Conservation (phyloP, 768 basidiomycete genomes). For the Suillus fuscotomentosus region DNA sequence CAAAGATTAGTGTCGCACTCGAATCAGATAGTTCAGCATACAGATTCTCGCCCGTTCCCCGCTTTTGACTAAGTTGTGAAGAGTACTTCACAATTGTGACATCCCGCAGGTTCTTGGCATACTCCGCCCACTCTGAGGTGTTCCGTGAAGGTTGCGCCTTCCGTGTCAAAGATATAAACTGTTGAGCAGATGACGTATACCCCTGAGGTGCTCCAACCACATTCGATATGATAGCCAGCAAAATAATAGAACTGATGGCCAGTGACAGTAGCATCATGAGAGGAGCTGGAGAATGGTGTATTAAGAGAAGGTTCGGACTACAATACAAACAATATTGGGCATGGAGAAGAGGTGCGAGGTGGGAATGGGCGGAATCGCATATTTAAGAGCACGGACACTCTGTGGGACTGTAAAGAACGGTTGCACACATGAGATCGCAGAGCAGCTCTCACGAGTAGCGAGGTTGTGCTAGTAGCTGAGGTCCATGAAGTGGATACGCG, state of each 20-base stretch:
- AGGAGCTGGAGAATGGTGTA: conserved; percentile 3
- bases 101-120: conserved; percentile 47
- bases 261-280: conserved; percentile 10
- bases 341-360: conserved; percentile 7
- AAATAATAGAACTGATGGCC: conserved; percentile 11
- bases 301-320: conserved; percentile 8
- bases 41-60: conserved; percentile 50
- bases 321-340: conserved; percentile 7
- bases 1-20: not conserved
- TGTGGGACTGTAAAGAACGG: conserved; percentile 1
- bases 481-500: not conserved
- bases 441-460: not conserved
- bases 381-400: conserved; percentile 8
- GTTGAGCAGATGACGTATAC: conserved; percentile 14
- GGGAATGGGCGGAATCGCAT: conserved; percentile 9
- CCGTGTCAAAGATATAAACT: conserved; percentile 20
- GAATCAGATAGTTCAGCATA: conserved; percentile 17
- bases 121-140: conserved; percentile 20
- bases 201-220: conserved; percentile 14
- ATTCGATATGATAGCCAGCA: conserved; percentile 11
- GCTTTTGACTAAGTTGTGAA: conserved; percentile 26
- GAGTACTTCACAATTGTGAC: conserved; percentile 50
- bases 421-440: not conserved
- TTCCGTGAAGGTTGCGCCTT: conserved; percentile 14
- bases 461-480: not conserved